Evolutionary conservation across 805 yeast species (phyloP), one percentile per base, ranked within the genome.

Genomic region (Zygosaccharomyces rouxii): DNA sequence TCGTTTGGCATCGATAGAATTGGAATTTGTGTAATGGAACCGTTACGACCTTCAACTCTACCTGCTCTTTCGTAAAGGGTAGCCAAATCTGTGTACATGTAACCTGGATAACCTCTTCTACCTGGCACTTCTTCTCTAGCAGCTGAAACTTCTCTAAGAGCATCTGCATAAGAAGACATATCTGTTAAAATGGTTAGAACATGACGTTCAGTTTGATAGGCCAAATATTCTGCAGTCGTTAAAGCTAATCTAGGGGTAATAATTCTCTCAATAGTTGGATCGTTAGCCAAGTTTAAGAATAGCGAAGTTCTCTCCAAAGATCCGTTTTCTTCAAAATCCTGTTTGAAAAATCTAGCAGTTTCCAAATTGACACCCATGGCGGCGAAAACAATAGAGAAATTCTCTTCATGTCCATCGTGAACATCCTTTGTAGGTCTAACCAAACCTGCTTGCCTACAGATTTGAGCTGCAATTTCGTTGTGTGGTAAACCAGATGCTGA

Each of bases 61-160:
- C 99, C 99, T 40, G 99, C 99, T 78, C 99, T 88, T 77, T 94
- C 99, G 72, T 94, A 94, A 66, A 94, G 89, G 45, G 98, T 94
- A 44, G 98, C 88, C 78, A 94, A 88, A 84, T 94, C 99, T 42
- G 99, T 94, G 76, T 94, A 94, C 99, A 94, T 94, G 73, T 94
- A 94, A 86, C 99, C 99, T 56, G 99, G 99, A 73, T 94, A 94
- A 79, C 99, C 99, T 84, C 99, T 89, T 81, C 99, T 89, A 79
- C 99, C 99, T 68, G 99, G 99, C 41, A 94, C 99, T 76, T 95
- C 99, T 75, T 94, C 99, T 79, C 99, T 89, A 42, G 99, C 99
- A 53, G 99, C 99, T 55, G 97, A 89, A 44, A 94, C 99, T 77
- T 94, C 99, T 84, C 99, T 90, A 68, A 94, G 77, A 35, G 99